Conservation (phyloP, 129 eudicot genomes). For the Centaurea solstitialis region DNA sequence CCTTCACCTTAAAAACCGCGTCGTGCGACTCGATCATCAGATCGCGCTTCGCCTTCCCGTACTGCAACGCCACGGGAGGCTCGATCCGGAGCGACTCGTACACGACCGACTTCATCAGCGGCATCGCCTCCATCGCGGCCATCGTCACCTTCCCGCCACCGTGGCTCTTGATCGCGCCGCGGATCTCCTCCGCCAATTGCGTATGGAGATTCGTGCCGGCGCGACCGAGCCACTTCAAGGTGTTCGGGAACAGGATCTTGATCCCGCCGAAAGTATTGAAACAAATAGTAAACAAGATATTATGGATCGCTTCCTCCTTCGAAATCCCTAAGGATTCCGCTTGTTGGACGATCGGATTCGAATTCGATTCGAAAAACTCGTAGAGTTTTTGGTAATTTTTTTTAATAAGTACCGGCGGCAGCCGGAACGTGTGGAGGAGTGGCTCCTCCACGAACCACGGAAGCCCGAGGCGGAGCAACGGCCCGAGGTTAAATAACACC, state of each 20-base stretch:
- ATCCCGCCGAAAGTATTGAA: constrained; percentile 90
- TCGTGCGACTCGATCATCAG: constrained; percentile 75
- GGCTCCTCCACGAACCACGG: constrained; percentile 62
- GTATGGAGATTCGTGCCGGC: constrained; percentile 67
- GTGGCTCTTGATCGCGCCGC: constrained; percentile 50
- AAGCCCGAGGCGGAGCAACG: constrained; percentile 56
- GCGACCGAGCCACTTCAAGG: constrained; percentile 77
- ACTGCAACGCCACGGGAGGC: constrained; percentile 80
- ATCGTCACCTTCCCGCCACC: constrained; percentile 68
- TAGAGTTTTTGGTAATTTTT: constrained; percentile 58
- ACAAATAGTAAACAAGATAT: constrained; percentile 72
- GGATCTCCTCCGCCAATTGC: constrained; percentile 62
- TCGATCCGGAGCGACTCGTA: constrained; percentile 79
- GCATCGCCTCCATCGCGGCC: constrained; percentile 87
- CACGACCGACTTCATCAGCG: constrained; percentile 78
- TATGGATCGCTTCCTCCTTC: constrained; percentile 72
- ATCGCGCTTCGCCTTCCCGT: constrained; percentile 71
- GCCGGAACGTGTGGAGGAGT: constrained; percentile 48
- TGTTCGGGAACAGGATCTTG: constrained; percentile 72
- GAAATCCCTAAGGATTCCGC: constrained; percentile 55
- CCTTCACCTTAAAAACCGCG: constrained; percentile 69
- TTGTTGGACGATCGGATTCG: constrained; percentile 44
- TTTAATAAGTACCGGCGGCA: constrained; percentile 60
- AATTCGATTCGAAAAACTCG: constrained; percentile 58
- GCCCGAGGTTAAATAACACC: constrained; percentile 73